These are phyloP conservation scores for Raddia distichophylla DNA, from an alignment of 176 grass and related monocot genomes.

Conservation along the genomic window DNA sequence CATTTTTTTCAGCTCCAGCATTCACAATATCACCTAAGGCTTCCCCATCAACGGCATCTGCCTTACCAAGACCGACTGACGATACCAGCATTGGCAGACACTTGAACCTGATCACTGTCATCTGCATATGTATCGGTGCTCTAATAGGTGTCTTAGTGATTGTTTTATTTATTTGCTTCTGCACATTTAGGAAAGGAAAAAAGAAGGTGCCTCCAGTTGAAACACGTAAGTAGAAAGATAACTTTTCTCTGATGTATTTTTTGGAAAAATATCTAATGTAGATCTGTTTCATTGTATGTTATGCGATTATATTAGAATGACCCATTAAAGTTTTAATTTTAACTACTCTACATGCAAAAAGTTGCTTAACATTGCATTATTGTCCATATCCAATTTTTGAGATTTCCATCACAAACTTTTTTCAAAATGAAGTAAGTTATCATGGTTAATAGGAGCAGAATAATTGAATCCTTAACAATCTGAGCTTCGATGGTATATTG, in stretches of 20 bases:
- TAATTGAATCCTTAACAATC: neutral
- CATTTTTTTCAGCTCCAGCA: conserved; percentile 71
- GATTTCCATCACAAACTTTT: neutral
- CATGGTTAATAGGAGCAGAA: conserved; percentile 12
- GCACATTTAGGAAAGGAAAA: conserved; percentile 69
- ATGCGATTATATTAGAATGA: neutral
- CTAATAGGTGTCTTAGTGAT: conserved; percentile 65
- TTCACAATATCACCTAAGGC: conserved; percentile 60
- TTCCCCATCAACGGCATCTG: conserved; percentile 52
- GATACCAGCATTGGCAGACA: conserved; percentile 43
- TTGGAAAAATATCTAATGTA: conserved; percentile 1
- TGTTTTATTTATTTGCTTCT: conserved; percentile 72
- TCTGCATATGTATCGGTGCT: conserved; percentile 77
- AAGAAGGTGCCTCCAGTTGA: conserved; percentile 56
- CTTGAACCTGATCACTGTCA: conserved; percentile 57
- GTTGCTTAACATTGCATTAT: neutral
- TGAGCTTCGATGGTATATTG: neutral
- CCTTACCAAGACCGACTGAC: conserved; percentile 36
- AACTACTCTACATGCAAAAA: neutral
- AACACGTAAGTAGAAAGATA: conserved; percentile 59
- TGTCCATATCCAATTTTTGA: conserved; percentile 12
- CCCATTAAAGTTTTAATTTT: neutral
- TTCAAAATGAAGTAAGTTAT: conserved; percentile 3
- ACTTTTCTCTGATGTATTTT: conserved; percentile 32
- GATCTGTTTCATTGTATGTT: conserved; percentile 14